phyloP scores from a whole-genome alignment of 1,284 basidiomycete genomes.

The Marasmius tenuissimus region DNA sequence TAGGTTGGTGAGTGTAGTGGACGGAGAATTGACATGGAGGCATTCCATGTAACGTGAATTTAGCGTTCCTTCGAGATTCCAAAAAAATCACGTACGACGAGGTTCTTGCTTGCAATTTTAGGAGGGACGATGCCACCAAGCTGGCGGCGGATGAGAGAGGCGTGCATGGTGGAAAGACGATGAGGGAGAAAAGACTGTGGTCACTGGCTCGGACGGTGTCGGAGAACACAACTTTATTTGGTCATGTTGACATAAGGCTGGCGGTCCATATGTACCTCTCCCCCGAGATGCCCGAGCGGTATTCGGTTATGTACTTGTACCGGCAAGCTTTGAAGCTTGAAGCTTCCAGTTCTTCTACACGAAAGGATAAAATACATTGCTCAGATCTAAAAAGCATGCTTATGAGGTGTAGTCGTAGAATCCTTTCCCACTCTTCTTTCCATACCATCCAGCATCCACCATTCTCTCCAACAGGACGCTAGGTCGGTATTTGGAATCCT shows the following conservation, averaged over 20 bases:
- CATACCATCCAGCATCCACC: slow-evolving; percentile 96
- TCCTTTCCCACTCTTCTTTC: slow-evolving; percentile 88
- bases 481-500: slow-evolving; percentile 97
- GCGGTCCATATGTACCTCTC: too few relatives aligned
- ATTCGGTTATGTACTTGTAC: too few relatives aligned
- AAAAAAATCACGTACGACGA: slow-evolving; percentile 61
- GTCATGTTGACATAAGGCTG: not conserved
- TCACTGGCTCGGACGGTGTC: slow-evolving; percentile 3
- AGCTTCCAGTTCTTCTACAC: too few relatives aligned
- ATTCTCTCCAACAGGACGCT: slow-evolving; percentile 88
- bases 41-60: too few relatives aligned
- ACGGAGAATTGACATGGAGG: not conserved
- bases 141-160: slow-evolving; percentile 80
- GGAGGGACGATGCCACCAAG: slow-evolving; percentile 86
- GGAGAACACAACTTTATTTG: not conserved
- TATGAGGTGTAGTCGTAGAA: slow-evolving; percentile 66
- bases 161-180: slow-evolving; percentile 58
- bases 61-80: too few relatives aligned
- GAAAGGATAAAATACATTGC: too few relatives aligned
- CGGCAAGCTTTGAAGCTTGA: too few relatives aligned
- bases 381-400: not conserved
- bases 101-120: slow-evolving; percentile 90
- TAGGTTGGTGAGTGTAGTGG: not conserved
- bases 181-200: slow-evolving; percentile 15
- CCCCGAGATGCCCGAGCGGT: too few relatives aligned